Evolutionary conservation across 2,329 filamentous ascomycete species (phyloP), one percentile per base, ranked within the genome.

Genomic region (Aureobasidium melanogenum): DNA sequence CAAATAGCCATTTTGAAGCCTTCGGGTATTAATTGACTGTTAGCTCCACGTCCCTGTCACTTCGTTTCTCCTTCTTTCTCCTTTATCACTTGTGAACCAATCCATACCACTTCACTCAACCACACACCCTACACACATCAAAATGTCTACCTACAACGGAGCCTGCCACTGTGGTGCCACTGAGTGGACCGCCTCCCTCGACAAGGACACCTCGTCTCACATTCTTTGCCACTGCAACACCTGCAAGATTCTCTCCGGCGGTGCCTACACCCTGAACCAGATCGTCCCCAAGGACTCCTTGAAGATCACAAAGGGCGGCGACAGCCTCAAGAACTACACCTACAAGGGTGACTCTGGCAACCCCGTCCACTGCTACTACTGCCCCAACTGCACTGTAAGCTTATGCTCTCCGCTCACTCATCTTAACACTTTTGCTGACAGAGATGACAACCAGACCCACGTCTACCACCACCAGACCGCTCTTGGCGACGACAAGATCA

Each of bases 341-440:
- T 84, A 84, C 74, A 75, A 79, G 64, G 81, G 81, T 48, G 81
- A 83, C 65, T 81, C 78, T 51, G 80, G 80, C 66, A 82, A 83
- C 56, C 69, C 73, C 7, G 80, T 83, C 34, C 72, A 82, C 71
- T 84, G 82, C 76, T 83, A 78, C 74, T 83, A 79, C 73, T 84
- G 82, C 74, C 75, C 77, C 48, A 81, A 79, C 67, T 84, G 81
- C 77, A 82, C 79, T 30, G 54, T 57, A 30, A 36, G 41, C 34
- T 12, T 28, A n/a, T n/a, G n/a, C n/a, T 6, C 30, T 12, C 9
- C 8, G 2, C 7, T 17, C 8, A 68, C 75, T 3, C 6, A n/a
- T n/a, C 14, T 34, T 19, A 3, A 24, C n/a, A 10, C 1, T 1
- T 1, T 14, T 30, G 10, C 30, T 36, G 48, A 52, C n/a, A 19